Evolutionary conservation across 2,329 filamentous ascomycete species (phyloP), one percentile per base, ranked within the genome.

Genomic region (Sporothrix protearum): DNA sequence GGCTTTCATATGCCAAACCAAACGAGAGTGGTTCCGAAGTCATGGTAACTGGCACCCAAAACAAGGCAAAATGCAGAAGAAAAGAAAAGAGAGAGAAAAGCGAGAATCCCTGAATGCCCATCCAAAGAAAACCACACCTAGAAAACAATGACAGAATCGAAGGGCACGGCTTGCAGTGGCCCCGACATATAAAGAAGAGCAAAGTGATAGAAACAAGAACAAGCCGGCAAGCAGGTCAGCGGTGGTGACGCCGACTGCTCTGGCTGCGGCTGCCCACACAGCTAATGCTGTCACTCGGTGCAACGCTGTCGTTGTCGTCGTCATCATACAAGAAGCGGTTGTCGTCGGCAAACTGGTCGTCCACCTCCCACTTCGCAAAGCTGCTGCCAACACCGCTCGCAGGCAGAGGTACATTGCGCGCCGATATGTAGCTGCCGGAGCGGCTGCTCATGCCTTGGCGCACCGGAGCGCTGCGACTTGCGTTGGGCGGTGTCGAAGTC

Each of bases 211-310:
- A 68, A 64, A 36, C 9, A 42, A 28, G 64, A n/a, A 4, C 7
- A 36, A 22, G 28, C 28, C 9, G 28, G 9, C 16, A 9, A 28
- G n/a, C 30, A 22, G 36, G 42, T 19, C 28, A 49, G 77, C 73
- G 75, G 72, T 76, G 74, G 66, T 80, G 76, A 7, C 77, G 76
- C 25, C 55, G 53, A 55, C 64, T 67, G 45, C 28, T 67, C 28
- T n/a, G 63, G 71, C 78, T 79, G 55, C 81, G 79, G 73, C 77
- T 82, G 28, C 86, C 87, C n/a, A 89, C 82, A 75, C 85, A 87
- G 77, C 87, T 89, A 71, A 90, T 88, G 76, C 87, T 89, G 76
- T 90, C 88, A 75, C 84, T 85, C 1, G 88, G 88, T 57, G 84
- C 86, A 47, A 90, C 80, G 75, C 86, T 88, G 66, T 81, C 83